These are phyloP conservation scores for Cutaneotrichosporon cavernicola DNA, from an alignment of 1,284 basidiomycete genomes.

Conservation along the genomic window DNA sequence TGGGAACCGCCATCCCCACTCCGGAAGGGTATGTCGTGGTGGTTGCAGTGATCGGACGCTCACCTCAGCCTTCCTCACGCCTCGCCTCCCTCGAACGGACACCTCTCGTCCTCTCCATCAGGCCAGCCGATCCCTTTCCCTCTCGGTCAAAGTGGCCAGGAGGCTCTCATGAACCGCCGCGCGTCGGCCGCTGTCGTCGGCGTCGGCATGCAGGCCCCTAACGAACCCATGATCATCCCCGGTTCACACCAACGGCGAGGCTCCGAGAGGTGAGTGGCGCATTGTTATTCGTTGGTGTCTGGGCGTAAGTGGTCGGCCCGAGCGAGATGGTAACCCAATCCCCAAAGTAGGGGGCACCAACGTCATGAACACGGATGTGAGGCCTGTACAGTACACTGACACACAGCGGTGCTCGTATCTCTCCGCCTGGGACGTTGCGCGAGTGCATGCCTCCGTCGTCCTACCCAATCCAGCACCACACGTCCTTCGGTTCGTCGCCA, in stretches of 20 bases:
- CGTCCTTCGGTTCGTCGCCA: conserved; percentile 42
- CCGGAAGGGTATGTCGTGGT: conserved; percentile 76
- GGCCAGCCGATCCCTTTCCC: conserved; percentile 18
- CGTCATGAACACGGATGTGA: background rate
- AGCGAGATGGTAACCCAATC: background rate
- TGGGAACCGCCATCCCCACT: conserved; percentile 91
- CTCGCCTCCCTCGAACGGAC: conserved; percentile 43
- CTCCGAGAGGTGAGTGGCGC: conserved; percentile 41
- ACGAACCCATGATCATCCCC: conserved; percentile 45
- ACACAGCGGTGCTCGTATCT: conserved; percentile 37
- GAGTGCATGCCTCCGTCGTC: conserved; percentile 40
- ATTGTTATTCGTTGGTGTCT: background rate
- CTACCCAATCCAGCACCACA: conserved; percentile 45
- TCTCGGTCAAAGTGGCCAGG: background rate
- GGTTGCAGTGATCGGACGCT: background rate
- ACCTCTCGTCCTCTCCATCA: conserved; percentile 48
- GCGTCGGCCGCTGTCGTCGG: conserved; percentile 33
- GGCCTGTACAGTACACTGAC: background rate
- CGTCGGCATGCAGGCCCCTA: conserved; percentile 46
- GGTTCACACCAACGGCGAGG: conserved; percentile 34
- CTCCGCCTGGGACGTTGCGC: conserved; percentile 43
- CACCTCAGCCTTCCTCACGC: conserved; percentile 49
- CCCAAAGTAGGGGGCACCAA: background rate
- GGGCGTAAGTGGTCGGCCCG: background rate
- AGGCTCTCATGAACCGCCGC: conserved; percentile 13